These are phyloP conservation scores for Prunus armeniaca DNA, from an alignment of 306 rosid species.

Conservation along the genomic window DNA sequence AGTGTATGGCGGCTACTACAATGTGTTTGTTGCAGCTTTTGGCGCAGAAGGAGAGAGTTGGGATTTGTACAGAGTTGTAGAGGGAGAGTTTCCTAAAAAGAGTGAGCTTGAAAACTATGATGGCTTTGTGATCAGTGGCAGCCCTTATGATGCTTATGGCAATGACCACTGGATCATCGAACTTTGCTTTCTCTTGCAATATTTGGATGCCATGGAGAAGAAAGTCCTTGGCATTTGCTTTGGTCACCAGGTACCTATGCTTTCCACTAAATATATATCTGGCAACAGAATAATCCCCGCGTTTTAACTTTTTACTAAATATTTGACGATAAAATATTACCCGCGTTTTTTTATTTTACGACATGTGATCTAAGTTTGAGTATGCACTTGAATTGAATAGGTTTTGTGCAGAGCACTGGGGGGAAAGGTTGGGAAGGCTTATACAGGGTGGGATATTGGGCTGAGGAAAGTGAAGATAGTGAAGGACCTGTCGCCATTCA, in stretches of 20 bases:
- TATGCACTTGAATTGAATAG: conserved; percentile 19
- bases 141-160: conserved; percentile 56
- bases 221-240: conserved; percentile 75
- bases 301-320: neutral
- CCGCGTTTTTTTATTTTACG: neutral
- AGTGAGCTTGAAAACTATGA: conserved; percentile 43
- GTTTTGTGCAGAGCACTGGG: conserved; percentile 73
- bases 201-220: conserved; percentile 57
- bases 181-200: conserved; percentile 56
- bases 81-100: conserved; percentile 51
- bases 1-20: conserved; percentile 56
- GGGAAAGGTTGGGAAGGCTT: conserved; percentile 56
- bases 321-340: neutral
- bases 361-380: too few relatives aligned
- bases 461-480: conserved; percentile 42
- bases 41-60: conserved; percentile 64
- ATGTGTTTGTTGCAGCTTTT: conserved; percentile 50
- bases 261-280: neutral
- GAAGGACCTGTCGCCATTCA: conserved; percentile 26
- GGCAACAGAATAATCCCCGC: too few relatives aligned
- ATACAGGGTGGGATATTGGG: conserved; percentile 70
- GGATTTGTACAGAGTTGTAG: conserved; percentile 61
- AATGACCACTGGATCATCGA: conserved; percentile 56
- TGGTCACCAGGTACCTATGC: conserved; percentile 58
- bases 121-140: conserved; percentile 63